phyloP scores from a whole-genome alignment of 2,329 filamentous ascomycete species.

The Trichoderma koningii region DNA sequence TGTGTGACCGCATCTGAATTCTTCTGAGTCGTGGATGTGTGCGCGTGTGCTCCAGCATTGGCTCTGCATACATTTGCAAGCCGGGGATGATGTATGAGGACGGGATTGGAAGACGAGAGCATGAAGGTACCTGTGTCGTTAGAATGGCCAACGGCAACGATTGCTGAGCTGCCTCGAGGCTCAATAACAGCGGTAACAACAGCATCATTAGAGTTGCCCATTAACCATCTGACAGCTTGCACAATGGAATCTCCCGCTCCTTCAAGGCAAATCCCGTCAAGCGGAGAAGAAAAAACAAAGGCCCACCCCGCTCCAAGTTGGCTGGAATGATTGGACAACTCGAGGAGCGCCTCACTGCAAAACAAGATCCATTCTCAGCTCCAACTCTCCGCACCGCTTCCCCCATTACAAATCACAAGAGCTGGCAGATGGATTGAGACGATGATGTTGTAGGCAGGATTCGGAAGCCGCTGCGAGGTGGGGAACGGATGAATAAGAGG shows the following conservation, averaged over 20 bases:
- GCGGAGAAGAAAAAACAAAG: not conserved
- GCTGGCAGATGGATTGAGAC: not conserved
- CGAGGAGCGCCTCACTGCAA: not conserved
- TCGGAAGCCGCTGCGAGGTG: constrained; percentile 13
- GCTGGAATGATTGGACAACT: not conserved
- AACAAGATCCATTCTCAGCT: not conserved
- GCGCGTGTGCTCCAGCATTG: not conserved
- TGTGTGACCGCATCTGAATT: not conserved
- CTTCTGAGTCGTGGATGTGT: not conserved
- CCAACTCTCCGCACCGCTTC: not conserved
- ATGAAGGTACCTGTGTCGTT: no score
- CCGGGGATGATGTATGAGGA: no score
- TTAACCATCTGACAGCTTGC: not conserved
- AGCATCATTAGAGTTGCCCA: not conserved
- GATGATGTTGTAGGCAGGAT: no score
- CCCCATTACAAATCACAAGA: constrained; percentile 11
- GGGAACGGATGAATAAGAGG: constrained; percentile 5
- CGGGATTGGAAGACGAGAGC: no score
- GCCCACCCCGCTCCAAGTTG: not conserved
- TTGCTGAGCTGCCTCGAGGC: no score
- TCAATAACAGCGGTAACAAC: no score
- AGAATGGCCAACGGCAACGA: no score
- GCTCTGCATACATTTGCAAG: not conserved
- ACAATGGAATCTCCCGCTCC: constrained; percentile 1
- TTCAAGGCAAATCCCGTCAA: constrained; percentile 4